Percentiles rank a stretch among this genome's conserved stretches.
Conservation (phyloP, 2,329 filamentous ascomycete genomes). For the Clonostachys chloroleuca region DNA sequence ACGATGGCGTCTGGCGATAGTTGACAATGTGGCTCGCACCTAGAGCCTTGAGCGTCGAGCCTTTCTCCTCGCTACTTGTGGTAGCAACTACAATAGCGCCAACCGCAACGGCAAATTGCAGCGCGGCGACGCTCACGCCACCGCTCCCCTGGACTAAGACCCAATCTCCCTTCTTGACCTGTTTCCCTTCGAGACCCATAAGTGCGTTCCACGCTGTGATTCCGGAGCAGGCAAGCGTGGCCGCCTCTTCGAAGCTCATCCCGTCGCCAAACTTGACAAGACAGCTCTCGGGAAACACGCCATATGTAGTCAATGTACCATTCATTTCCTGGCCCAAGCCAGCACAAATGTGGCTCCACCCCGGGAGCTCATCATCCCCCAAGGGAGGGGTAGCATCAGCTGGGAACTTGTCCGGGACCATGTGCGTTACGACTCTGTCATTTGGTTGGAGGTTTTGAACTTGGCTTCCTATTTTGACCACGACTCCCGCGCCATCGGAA, state of each 20-base stretch:
- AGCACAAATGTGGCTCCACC: constrained; percentile 20
- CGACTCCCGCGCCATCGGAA: constrained; percentile 35
- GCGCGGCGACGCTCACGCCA: constrained; percentile 27
- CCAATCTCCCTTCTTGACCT: constrained; percentile 26
- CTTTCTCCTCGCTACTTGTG: constrained; percentile 51
- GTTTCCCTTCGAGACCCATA: constrained; percentile 34
- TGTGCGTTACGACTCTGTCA: constrained; percentile 47
- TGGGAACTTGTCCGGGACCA: background rate
- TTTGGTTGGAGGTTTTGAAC: constrained; percentile 32
- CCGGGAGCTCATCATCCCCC: constrained; percentile 12
- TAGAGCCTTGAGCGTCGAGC: constrained; percentile 42
- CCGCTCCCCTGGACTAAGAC: constrained; percentile 32
- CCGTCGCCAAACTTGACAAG: constrained; percentile 47
- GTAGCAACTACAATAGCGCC: constrained; percentile 54
- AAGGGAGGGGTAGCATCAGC: background rate
- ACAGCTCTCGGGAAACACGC: constrained; percentile 50
- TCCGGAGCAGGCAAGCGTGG: constrained; percentile 41
- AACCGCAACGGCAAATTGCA: constrained; percentile 38
- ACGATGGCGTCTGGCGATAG: constrained; percentile 52
- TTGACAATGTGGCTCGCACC: constrained; percentile 58
- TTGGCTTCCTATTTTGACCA: constrained; percentile 42
- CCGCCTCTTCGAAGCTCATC: constrained; percentile 27
- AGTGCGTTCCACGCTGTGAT: constrained; percentile 48
- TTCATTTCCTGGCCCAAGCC: constrained; percentile 54
- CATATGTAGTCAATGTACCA: constrained; percentile 54